A percentile compares a stretch with the other conserved stretches of the same genome.
These are phyloP conservation scores for Annulohypoxylon maeteangense DNA, from an alignment of 495 filamentous ascomycete species.

Conservation along the genomic window DNA sequence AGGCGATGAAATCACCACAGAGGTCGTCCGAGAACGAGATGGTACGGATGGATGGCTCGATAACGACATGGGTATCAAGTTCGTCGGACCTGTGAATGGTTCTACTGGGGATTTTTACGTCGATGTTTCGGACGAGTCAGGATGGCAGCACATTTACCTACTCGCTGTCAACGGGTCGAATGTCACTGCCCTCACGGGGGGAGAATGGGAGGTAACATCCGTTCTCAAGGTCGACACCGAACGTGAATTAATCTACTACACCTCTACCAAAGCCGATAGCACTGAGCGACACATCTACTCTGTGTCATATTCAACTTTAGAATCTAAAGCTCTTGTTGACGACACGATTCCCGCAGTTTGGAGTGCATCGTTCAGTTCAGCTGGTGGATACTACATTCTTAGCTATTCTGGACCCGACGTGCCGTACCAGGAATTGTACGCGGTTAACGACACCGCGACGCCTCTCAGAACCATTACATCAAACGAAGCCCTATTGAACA, in stretches of 20 bases:
- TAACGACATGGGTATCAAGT: constrained; percentile 60
- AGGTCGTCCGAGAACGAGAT: constrained; percentile 61
- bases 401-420: constrained; percentile 66
- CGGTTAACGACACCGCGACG: constrained; percentile 53
- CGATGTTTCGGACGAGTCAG: constrained; percentile 65
- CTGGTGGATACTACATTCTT: constrained; percentile 65
- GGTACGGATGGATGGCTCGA: constrained; percentile 68
- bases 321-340: constrained; percentile 63
- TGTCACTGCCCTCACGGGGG: constrained; percentile 61
- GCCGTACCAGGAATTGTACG: constrained; percentile 66
- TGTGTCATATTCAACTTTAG: constrained; percentile 57
- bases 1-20: constrained; percentile 55
- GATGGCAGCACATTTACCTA: constrained; percentile 67
- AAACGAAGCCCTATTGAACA: constrained; percentile 58
- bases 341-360: constrained; percentile 59
- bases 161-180: constrained; percentile 59
- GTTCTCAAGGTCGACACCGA: constrained; percentile 62
- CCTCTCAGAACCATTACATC: constrained; percentile 61
- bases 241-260: constrained; percentile 64
- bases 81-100: constrained; percentile 51
- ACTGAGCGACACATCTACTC: constrained; percentile 67
- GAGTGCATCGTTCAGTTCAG: constrained; percentile 64
- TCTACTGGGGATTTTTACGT: constrained; percentile 59
- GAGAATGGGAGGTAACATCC: constrained; percentile 64
- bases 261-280: constrained; percentile 63